Conservation (phyloP, 768 basidiomycete species). For the Lactarius tabidus region DNA sequence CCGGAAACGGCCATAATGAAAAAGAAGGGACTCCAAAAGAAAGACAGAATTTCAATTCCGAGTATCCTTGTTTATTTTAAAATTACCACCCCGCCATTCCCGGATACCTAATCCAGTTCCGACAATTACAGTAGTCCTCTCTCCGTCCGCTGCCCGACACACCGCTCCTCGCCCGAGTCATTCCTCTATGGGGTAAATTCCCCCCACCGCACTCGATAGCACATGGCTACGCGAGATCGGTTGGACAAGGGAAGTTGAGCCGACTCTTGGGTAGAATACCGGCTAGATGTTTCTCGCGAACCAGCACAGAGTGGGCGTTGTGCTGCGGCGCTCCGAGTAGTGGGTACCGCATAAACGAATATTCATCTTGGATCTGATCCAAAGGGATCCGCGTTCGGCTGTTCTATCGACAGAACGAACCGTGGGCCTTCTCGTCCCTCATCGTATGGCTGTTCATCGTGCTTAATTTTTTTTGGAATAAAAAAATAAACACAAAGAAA, state of each 20-base stretch:
- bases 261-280: not conserved
- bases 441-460: not conserved
- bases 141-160: not conserved
- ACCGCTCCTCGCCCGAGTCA: not conserved
- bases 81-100: constrained; percentile 1
- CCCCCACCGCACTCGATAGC: not conserved
- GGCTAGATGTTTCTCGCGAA: not conserved
- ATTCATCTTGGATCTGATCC: not conserved
- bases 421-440: not conserved
- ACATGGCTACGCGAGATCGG: too few species aligned
- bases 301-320: not conserved
- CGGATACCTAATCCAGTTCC: not conserved
- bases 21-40: constrained; percentile 1
- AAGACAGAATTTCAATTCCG: not conserved
- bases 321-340: not conserved
- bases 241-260: not conserved
- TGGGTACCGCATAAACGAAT: not conserved
- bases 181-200: not conserved
- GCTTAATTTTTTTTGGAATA: not conserved
- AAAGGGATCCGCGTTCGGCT: constrained; percentile 1
- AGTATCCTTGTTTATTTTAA: not conserved
- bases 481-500: not conserved
- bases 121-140: not conserved
- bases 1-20: constrained; percentile 21
- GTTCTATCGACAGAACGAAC: not conserved